Evolutionary conservation across 75 land plant genomes (phyloP).

Genomic region (Sequoia sempervirens): DNA sequence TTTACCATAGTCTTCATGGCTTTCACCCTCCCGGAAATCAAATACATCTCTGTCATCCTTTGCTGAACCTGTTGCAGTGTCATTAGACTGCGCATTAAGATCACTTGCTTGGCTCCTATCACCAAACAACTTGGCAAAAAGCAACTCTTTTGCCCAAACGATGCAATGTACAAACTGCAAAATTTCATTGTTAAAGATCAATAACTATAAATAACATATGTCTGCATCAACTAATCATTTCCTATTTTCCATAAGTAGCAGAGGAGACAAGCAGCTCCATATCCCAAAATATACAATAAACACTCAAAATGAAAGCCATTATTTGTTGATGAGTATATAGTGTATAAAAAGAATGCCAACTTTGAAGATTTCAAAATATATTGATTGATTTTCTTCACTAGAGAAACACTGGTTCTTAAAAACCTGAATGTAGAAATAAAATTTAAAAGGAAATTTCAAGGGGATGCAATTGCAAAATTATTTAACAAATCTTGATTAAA

Average conservation of each 20-base stretch:
- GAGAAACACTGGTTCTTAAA: not conserved
- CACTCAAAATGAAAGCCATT: not conserved
- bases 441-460: not conserved
- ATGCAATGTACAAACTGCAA: slow-evolving; percentile 97
- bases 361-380: not conserved
- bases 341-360: not conserved
- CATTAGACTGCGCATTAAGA: slow-evolving; percentile 66
- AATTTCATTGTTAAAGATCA: not conserved
- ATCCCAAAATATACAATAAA: not conserved
- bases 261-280: not conserved
- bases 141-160: slow-evolving; percentile 99
- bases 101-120: slow-evolving; percentile 90
- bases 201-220: not conserved
- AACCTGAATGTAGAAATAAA: not conserved
- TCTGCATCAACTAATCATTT: not conserved
- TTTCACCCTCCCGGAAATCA: too few relatives aligned
- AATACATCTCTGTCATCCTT: not conserved
- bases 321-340: not conserved
- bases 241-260: not conserved
- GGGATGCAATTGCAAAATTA: not conserved
- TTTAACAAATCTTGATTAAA: not conserved
- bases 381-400: not conserved
- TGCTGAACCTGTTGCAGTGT: slow-evolving; percentile 35
- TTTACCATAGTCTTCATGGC: too few relatives aligned
- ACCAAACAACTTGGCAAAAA: slow-evolving; percentile 91